phyloP scores from a whole-genome alignment of 2,329 filamentous ascomycete genomes.

The Fusarium coffeatum region DNA sequence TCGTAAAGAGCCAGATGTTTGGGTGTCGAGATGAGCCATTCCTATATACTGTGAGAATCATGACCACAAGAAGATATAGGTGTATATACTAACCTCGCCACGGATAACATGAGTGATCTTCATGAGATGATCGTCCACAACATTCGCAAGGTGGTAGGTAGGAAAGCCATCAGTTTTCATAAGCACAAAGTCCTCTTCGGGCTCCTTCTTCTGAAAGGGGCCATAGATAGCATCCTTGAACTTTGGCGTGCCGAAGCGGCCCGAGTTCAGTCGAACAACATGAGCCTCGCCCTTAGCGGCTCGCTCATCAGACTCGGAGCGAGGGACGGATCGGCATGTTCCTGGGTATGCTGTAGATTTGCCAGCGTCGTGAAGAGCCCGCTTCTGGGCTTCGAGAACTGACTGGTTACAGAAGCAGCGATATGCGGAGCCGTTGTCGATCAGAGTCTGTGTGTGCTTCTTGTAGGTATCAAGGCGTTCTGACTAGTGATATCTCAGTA shows the following conservation, averaged over 20 bases:
- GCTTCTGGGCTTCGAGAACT: slow-evolving; percentile 74
- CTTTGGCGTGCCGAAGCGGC: slow-evolving; percentile 64
- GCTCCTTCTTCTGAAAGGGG: slow-evolving; percentile 64
- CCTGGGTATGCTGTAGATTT: slow-evolving; percentile 65
- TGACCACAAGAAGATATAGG: neutral
- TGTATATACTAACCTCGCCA: slow-evolving; percentile 69
- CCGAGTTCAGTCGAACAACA: slow-evolving; percentile 80
- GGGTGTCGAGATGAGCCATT: slow-evolving; percentile 96
- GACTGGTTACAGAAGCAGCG: slow-evolving; percentile 89
- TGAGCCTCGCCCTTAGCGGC: slow-evolving; percentile 76
- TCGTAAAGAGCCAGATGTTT: slow-evolving; percentile 77
- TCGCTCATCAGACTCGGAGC: slow-evolving; percentile 75
- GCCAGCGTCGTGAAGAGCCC: slow-evolving; percentile 66
- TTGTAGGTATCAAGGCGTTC: slow-evolving; percentile 80
- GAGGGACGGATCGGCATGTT: slow-evolving; percentile 75
- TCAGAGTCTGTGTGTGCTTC: slow-evolving; percentile 74
- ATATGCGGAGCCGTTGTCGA: slow-evolving; percentile 81
- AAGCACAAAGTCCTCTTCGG: slow-evolving; percentile 85
- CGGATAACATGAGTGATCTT: slow-evolving; percentile 94
- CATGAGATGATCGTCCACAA: slow-evolving; percentile 96
- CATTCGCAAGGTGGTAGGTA: slow-evolving; percentile 97
- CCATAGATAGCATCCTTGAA: slow-evolving; percentile 87
- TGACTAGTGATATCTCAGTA: slow-evolving; percentile 65
- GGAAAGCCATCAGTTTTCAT: slow-evolving; percentile 92
- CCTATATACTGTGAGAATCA: slow-evolving; percentile 58